Evolutionary conservation across 768 basidiomycete genomes (phyloP), one percentile per base, ranked within the genome.

Genomic region (Leccinum aurantiacum): DNA sequence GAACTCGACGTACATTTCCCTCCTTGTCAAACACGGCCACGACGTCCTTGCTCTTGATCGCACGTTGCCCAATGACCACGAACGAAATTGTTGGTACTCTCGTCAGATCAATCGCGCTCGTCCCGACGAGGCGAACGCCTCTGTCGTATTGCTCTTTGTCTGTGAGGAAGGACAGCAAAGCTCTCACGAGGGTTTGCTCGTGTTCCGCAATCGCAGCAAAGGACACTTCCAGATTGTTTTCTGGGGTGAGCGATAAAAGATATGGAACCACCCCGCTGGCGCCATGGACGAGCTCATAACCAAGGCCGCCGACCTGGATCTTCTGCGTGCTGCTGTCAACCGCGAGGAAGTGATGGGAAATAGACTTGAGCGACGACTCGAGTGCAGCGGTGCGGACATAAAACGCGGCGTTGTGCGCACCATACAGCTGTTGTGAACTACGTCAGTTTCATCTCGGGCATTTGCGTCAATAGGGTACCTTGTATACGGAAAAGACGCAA

Each of bases 61-160:
- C 70, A 24, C 77, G 77, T 53, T 82, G 78, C 0, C 85, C 88
- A 2, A 81, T 77, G 9, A 92, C 85, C 15, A 91, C 82, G 64
- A 92, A 92, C 55, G 82, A 83, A 37, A 92, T 75, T 0, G 90
- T 92, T 3, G 90, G 89, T 0, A 84, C 85, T 29, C 89, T 76
- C 3, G 67, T 68, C 41, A 75, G 48, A 29, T 76, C 75, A 5
- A 72, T 62, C 1, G 72, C 64, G 65, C 84, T 85, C 13, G 82
- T 81, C 6, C 91, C 91, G 7, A 92, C 85, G 25, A 93, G 72
- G 14, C 84, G 75, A 25, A 91, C 85, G 2, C 90, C 90, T 49
- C 86, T 74, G 38, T 74, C 80, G 38, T 75, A 74, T 64, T 84
- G 82, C 35, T 72, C 74, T 6, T 76, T 71, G 50, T 78, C 78